Conservation (phyloP, 345 rosid species). For the Eucalyptus leucophloia region DNA sequence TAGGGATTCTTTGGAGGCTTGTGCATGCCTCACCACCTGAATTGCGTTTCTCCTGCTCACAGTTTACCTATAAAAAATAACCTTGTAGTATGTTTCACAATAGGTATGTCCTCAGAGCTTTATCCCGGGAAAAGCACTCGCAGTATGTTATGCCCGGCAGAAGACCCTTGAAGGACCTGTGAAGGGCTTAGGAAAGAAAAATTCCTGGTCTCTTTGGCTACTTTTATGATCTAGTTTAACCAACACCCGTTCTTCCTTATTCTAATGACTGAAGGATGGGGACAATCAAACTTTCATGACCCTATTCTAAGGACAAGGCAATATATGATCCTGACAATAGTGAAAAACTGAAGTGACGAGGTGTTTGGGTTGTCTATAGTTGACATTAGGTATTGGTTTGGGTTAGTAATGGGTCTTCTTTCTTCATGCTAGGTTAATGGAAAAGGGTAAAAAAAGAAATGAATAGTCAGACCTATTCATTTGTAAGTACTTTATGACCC, state of each 20-base stretch:
- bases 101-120: not conserved
- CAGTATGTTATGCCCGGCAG: not conserved
- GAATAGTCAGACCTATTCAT: not conserved
- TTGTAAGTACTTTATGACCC: not conserved
- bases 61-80: not conserved
- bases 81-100: not conserved
- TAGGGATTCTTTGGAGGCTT: not conserved
- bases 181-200: not conserved
- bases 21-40: not conserved
- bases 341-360: not conserved
- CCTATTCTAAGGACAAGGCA: not conserved
- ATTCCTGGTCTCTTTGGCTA: not conserved
- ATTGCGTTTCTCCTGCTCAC: not conserved
- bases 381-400: not conserved
- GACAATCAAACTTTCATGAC: not conserved
- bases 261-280: not conserved
- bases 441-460: not conserved
- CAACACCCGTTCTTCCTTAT: not conserved
- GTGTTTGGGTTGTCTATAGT: not conserved
- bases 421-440: not conserved
- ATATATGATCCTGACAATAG: not conserved
- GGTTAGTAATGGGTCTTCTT: not conserved
- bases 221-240: not conserved
- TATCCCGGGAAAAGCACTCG: not conserved
- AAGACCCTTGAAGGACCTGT: not conserved